Evolutionary conservation across 139 green algal species (phyloP).

Genomic region (Klebsormidium nitens): DNA sequence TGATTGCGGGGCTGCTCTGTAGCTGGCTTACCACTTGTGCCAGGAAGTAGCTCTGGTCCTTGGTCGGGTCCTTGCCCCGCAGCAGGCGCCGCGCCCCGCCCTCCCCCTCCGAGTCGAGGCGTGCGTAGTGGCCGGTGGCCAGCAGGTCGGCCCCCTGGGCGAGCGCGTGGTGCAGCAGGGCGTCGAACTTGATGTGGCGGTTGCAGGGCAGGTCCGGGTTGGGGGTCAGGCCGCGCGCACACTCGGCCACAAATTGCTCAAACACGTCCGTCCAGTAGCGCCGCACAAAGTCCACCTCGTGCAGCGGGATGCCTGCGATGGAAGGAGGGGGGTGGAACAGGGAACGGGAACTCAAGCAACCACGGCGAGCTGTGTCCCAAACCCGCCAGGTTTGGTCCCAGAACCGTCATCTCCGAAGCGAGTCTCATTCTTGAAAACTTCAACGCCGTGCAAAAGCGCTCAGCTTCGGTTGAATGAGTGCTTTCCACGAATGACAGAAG

Average conservation of each 20-base stretch:
- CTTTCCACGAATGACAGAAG: too few species aligned
- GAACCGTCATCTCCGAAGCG: too few species aligned
- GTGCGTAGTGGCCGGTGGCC: constrained; percentile 73
- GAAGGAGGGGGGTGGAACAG: too few species aligned
- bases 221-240: constrained; percentile 56
- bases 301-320: constrained; percentile 57
- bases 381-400: too few species aligned
- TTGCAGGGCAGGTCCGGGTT: constrained; percentile 86
- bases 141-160: constrained; percentile 51
- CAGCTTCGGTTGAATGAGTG: too few species aligned
- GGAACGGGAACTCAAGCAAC: too few species aligned
- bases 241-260: constrained; percentile 53
- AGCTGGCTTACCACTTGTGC: background rate
- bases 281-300: constrained; percentile 61
- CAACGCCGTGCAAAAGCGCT: too few species aligned
- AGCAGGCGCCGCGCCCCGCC: constrained; percentile 49
- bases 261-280: constrained; percentile 78
- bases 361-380: too few species aligned
- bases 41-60: constrained; percentile 81
- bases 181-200: constrained; percentile 67
- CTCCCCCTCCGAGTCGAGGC: constrained; percentile 30
- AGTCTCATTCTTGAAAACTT: too few species aligned
- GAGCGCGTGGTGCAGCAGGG: constrained; percentile 48
- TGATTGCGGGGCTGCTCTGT: too few species aligned
- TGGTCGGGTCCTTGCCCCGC: constrained; percentile 48